Evolutionary conservation across 495 filamentous ascomycete species (phyloP).

Genomic region (Echria macrotheca): DNA sequence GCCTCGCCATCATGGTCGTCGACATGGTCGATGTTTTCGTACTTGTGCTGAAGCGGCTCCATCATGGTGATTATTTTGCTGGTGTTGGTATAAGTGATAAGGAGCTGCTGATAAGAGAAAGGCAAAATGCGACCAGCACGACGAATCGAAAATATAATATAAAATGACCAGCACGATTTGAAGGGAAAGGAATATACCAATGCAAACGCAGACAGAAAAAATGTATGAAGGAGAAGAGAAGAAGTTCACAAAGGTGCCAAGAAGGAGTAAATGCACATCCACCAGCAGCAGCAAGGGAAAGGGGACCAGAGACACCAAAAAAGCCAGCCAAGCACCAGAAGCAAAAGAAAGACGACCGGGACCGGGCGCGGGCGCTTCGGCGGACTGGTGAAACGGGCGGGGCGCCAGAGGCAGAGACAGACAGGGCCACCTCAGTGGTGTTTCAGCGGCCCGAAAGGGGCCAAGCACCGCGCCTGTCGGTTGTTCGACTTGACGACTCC

Average conservation of each 20-base stretch:
- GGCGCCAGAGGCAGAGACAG: too few relatives aligned
- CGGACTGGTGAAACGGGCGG: too few relatives aligned
- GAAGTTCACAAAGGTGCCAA: background rate
- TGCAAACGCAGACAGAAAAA: too few relatives aligned
- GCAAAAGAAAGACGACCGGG: background rate
- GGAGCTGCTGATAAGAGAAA: too few relatives aligned
- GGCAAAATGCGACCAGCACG: too few relatives aligned
- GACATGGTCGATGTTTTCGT: constrained; percentile 23
- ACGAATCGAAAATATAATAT: background rate
- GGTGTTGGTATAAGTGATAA: too few relatives aligned
- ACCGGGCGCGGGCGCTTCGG: background rate
- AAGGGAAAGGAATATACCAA: background rate
- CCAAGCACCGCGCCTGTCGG: background rate
- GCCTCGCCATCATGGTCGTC: constrained; percentile 31
- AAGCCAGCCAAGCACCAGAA: background rate
- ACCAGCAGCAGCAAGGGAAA: background rate
- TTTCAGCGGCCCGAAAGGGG: constrained; percentile 7
- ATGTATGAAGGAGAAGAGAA: too few relatives aligned
- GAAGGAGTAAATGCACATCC: background rate
- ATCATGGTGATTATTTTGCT: constrained; percentile 18
- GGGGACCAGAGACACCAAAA: background rate
- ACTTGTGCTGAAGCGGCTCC: constrained; percentile 31
- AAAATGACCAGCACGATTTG: background rate
- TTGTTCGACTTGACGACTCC: too few relatives aligned
- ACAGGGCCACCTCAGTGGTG: background rate